Evolutionary conservation across 805 yeast genomes (phyloP), one percentile per base, ranked within the genome.

Genomic region (Jamesozyma jinghongensis): DNA sequence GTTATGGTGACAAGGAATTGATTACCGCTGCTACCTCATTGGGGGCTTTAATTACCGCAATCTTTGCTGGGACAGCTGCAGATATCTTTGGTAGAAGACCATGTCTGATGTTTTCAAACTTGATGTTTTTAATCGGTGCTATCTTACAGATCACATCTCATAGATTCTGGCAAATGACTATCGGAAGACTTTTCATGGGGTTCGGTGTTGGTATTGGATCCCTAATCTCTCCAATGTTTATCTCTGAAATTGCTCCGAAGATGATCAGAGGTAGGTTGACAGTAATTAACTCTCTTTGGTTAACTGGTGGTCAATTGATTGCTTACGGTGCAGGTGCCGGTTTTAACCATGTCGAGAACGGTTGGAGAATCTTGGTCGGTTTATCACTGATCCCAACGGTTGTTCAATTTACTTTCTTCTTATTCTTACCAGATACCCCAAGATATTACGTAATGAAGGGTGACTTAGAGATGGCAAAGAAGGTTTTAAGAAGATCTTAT

Each of bases 161-260:
- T 40, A 68, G 79, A 3, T 80, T 86, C 44, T 85, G 96, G 94
- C 79, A 82, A 34, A 90, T 90, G 97, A 80, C 85, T 47, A 79
- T 67, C 12, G 98, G 97, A 34, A 74, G 97, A 59, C 81, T 92
- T 49, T 69, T 90, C 36, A 84, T 92, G 81, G 98, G 98, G 14
- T 84, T 85, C 62, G 97, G 96, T 52, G 97, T 90, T 20, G 98
- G 98, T 51, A 74, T 85, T 41, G 97, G 97, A 1, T 87, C 97
- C 2, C 68, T 90, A 40, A 81, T 86, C 41, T 86, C 97, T n/a
- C 98, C 98, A 1, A 69, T 90, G 42, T 88, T 87, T 70, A 83
- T 90, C 46, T 71, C 86, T 41, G 98, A 90, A 62, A 74, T 88
- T 59, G 95, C 97, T 3, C 97, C 98, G 22, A 75, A 92, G 13